Conservation (phyloP, 257 asterid genomes). For the Nicotiana paniculata region DNA sequence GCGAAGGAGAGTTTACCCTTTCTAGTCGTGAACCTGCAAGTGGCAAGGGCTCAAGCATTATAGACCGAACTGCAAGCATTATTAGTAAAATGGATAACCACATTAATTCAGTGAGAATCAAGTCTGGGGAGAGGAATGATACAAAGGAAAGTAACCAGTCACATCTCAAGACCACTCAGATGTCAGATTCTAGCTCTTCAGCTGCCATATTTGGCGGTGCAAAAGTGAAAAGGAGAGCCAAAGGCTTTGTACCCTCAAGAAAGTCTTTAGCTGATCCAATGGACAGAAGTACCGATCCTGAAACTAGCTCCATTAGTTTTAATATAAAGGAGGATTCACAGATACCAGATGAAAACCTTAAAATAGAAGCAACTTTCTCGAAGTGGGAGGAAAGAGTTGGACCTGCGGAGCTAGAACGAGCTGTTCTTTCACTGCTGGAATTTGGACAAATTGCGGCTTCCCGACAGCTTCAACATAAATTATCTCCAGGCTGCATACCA, state of each 20-base stretch:
- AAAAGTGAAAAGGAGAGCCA: constrained; percentile 72
- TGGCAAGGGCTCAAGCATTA: constrained; percentile 63
- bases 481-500: constrained; percentile 72
- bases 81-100: constrained; percentile 75
- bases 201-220: constrained; percentile 35
- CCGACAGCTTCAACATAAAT: constrained; percentile 81
- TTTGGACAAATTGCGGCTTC: constrained; percentile 91
- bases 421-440: constrained; percentile 93
- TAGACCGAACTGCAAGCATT: constrained; percentile 72
- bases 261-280: constrained; percentile 47
- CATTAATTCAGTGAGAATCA: constrained; percentile 44
- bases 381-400: constrained; percentile 96
- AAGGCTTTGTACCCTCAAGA: constrained; percentile 70
- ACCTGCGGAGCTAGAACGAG: constrained; percentile 79
- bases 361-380: constrained; percentile 63
- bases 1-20: constrained; percentile 55
- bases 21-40: constrained; percentile 50
- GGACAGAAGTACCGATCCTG: constrained; percentile 58
- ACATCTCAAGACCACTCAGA: constrained; percentile 44
- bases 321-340: constrained; percentile 54
- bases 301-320: constrained; percentile 24
- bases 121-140: constrained; percentile 55
- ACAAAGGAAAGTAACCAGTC: constrained; percentile 54
- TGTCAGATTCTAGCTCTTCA: constrained; percentile 39
- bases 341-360: constrained; percentile 53